Evolutionary conservation across 352 stramenopile genomes (phyloP), one percentile per base, ranked within the genome.

Genomic region (Aphanomyces euteiches): DNA sequence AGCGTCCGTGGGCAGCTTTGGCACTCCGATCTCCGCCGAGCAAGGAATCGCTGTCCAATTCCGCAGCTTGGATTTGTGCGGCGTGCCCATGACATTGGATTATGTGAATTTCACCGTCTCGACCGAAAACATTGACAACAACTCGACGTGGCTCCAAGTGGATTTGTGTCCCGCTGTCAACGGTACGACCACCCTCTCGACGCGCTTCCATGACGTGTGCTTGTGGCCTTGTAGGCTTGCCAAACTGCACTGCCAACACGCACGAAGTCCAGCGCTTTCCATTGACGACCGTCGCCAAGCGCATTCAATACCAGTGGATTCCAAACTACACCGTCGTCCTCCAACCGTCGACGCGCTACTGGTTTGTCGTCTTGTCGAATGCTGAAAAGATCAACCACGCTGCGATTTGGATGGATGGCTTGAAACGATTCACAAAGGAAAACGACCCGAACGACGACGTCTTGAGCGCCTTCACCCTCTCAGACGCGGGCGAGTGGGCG

Each of bases 391-490:
- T 36, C 15, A 58, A 58, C 50, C 15, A 58, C 8, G 15, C 21
- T 10, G 15, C 17, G 50, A 58, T 58, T 58, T 58, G 50, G 50
- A 8, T 58, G 50, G 50, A 58, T 36, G 50, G 50, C 7, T 10
- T 36, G 17, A 58, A 58, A 3, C 50, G 21, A 36, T 58, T 58
- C 21, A 19, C 15, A 0, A 58, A 17, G 8, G 50, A 12, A 17
- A 58, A 58, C 50, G 50, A 58, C 50, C 50, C 50, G 17, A 58
- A 58, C 17, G 36, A 58, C 15, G 50, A 58, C 50, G 50, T 58
- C 50, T 58, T 58, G 50, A 19, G 8, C 17, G 50, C 50, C 17
- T 58, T 36, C 17, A 58, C 50, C 8, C 15, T 36, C 17, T 36
- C 50, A 1, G 15, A 58, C 8, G 50, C 15, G 0, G 50, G 50